These are phyloP conservation scores for Elaeis guineensis DNA, from an alignment of 176 grass and related monocot species.

Conservation along the genomic window DNA sequence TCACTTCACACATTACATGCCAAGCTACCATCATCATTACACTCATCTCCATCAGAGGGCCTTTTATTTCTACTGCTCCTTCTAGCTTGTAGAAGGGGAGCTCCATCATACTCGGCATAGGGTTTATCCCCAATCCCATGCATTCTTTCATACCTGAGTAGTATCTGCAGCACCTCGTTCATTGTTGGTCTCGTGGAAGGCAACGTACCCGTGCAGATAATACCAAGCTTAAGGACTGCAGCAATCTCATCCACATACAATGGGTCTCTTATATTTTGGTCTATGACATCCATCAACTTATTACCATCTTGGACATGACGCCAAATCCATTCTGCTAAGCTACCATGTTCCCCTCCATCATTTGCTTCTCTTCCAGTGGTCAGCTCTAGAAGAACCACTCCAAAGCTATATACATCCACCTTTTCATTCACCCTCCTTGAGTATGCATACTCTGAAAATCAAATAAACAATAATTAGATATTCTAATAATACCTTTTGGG, in stretches of 20 bases:
- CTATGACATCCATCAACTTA: conserved; percentile 27
- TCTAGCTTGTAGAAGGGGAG: conserved; percentile 31
- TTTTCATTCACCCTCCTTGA: conserved; percentile 65
- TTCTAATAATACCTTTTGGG: too few species aligned
- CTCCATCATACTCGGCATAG: conserved; percentile 27
- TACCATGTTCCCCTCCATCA: conserved; percentile 47
- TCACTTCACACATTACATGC: conserved; percentile 33
- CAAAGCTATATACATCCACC: conserved; percentile 84
- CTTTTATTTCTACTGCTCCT: neutral
- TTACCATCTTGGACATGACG: conserved; percentile 26
- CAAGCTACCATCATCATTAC: conserved; percentile 18
- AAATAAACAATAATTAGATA: neutral
- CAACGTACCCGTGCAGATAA: conserved; percentile 43
- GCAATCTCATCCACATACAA: conserved; percentile 37
- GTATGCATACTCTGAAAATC: conserved; percentile 45
- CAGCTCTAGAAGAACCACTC: conserved; percentile 81
- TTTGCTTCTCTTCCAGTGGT: conserved; percentile 52
- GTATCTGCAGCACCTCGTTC: conserved; percentile 56
- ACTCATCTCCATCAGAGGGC: neutral
- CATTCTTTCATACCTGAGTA: conserved; percentile 43
- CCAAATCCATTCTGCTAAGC: conserved; percentile 57
- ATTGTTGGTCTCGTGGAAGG: conserved; percentile 54
- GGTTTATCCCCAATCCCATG: conserved; percentile 17
- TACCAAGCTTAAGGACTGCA: conserved; percentile 53
- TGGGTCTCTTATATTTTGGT: conserved; percentile 33